Conservation (phyloP, 2,329 filamentous ascomycete genomes). For the Microascus cirrosus region DNA sequence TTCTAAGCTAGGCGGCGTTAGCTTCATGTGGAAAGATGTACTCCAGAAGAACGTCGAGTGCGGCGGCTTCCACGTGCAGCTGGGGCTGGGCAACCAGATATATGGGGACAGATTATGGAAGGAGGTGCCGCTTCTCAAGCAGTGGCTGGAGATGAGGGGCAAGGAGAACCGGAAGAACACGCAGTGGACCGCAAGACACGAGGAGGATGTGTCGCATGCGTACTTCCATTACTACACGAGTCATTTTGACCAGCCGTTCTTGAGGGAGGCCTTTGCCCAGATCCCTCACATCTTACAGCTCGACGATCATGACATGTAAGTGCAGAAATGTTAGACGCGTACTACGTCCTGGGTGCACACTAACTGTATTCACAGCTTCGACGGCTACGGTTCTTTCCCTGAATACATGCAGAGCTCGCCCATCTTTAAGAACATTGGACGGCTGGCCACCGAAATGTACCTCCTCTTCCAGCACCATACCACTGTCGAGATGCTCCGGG, state of each 20-base stretch:
- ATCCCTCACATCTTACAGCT: slow-evolving; percentile 90
- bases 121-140: slow-evolving; percentile 83
- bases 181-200: slow-evolving; percentile 84
- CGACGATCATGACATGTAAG: slow-evolving; percentile 97
- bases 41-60: slow-evolving; percentile 95
- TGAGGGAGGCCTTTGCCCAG: slow-evolving; percentile 92
- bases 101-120: slow-evolving; percentile 95
- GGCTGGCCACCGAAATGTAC: slow-evolving; percentile 95
- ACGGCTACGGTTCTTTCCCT: slow-evolving; percentile 93
- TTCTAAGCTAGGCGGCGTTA: slow-evolving; percentile 73
- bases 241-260: slow-evolving; percentile 92
- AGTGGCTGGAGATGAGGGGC: slow-evolving; percentile 88
- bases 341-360: not conserved
- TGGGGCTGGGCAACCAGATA: slow-evolving; percentile 88
- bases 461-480: slow-evolving; percentile 97
- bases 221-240: slow-evolving; percentile 99
- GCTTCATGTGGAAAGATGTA: slow-evolving; percentile 98
- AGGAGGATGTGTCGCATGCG: slow-evolving; percentile 90
- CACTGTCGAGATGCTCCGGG: slow-evolving; percentile 82
- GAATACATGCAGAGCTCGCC: slow-evolving; percentile 97
- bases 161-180: slow-evolving; percentile 87
- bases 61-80: slow-evolving; percentile 87
- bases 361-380: slow-evolving; percentile 51
- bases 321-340: slow-evolving; percentile 12
- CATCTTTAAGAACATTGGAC: slow-evolving; percentile 96